Evolutionary conservation across 2,329 filamentous ascomycete genomes (phyloP).

Genomic region (Pyrenophora teres): DNA sequence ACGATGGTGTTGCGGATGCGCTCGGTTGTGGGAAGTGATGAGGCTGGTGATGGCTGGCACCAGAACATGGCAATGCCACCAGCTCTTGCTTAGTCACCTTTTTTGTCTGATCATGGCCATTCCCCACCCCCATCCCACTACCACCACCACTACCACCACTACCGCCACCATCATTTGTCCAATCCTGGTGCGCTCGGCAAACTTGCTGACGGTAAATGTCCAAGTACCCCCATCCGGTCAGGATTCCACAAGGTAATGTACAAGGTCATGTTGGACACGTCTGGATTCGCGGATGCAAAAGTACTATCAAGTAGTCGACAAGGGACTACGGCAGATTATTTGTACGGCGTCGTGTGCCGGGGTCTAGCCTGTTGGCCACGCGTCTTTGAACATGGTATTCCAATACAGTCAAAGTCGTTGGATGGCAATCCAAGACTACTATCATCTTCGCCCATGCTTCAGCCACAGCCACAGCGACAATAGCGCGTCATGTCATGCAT

Average conservation of each 20-base stretch:
- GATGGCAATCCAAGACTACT: background rate
- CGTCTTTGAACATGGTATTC: background rate
- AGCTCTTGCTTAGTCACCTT: slow-evolving; percentile 10
- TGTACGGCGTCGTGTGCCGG: background rate
- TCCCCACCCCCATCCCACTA: background rate
- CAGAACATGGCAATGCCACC: background rate
- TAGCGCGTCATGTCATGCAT: too few relatives aligned
- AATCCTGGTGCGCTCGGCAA: background rate
- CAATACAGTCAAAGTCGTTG: too few relatives aligned
- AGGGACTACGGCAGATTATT: too few relatives aligned
- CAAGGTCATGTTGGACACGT: slow-evolving; percentile 55
- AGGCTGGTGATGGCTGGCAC: slow-evolving; percentile 15
- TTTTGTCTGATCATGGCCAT: background rate
- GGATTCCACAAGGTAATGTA: slow-evolving; percentile 54
- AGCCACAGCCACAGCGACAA: background rate
- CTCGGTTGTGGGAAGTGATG: slow-evolving; percentile 23
- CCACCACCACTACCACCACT: too few relatives aligned
- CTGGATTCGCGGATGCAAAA: slow-evolving; percentile 33
- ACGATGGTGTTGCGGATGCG: slow-evolving; percentile 31
- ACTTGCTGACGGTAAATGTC: slow-evolving; percentile 36
- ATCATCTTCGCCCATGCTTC: background rate
- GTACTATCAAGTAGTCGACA: slow-evolving; percentile 20
- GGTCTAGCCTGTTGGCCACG: background rate
- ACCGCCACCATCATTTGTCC: background rate
- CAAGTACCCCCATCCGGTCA: slow-evolving; percentile 50